phyloP scores from a whole-genome alignment of 1,284 basidiomycete species.

The Naganishia sp. region DNA sequence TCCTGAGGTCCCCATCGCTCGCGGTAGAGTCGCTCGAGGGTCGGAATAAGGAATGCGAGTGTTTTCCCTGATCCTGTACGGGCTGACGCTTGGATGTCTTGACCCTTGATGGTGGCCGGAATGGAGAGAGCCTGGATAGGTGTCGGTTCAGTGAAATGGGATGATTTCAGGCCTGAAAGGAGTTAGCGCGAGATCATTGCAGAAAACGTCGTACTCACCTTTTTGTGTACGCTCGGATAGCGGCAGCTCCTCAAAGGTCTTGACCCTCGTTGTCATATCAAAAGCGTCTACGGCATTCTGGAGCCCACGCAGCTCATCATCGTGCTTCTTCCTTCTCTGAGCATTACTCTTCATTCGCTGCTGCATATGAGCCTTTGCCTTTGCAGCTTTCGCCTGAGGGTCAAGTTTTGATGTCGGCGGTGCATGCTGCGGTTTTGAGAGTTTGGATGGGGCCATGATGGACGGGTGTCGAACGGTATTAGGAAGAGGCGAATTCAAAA shows the following conservation, averaged over 20 bases:
- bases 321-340: conserved; percentile 45
- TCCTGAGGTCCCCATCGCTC: conserved; percentile 77
- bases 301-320: conserved; percentile 50
- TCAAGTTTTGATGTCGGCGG: conserved; percentile 12
- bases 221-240: conserved; percentile 49
- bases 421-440: neutral
- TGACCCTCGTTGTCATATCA: conserved; percentile 44
- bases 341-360: conserved; percentile 46
- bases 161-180: conserved; percentile 71
- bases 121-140: conserved; percentile 72
- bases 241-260: conserved; percentile 53
- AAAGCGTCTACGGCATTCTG: conserved; percentile 46
- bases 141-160: conserved; percentile 82
- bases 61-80: conserved; percentile 82
- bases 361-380: conserved; percentile 29
- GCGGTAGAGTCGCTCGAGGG: conserved; percentile 72
- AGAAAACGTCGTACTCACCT: conserved; percentile 37
- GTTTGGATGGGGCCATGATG: conserved; percentile 15
- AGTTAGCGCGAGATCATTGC: neutral
- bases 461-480: neutral
- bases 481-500: conserved; percentile 1
- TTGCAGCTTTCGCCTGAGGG: conserved; percentile 21
- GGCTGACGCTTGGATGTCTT: conserved; percentile 74
- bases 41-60: conserved; percentile 75
- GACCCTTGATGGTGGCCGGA: conserved; percentile 65